Evolutionary conservation across 495 filamentous ascomycete genomes (phyloP).

Genomic region (Tuber borchii): DNA sequence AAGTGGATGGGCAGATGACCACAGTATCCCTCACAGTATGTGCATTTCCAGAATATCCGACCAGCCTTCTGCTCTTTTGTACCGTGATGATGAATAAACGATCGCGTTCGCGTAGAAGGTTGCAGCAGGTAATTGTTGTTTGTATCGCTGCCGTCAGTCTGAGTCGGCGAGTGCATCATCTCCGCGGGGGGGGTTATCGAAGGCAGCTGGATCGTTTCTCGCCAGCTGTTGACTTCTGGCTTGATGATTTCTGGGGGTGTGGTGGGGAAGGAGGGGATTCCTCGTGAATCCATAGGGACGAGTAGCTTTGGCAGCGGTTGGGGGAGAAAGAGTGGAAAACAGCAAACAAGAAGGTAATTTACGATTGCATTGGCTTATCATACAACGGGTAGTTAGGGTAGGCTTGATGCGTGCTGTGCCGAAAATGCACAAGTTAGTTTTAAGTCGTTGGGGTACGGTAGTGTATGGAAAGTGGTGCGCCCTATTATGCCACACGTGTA

Average conservation of each 20-base stretch:
- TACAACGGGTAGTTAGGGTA: neutral
- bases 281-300: neutral
- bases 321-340: neutral
- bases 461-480: neutral
- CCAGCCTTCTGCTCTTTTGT: neutral
- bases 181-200: neutral
- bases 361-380: neutral
- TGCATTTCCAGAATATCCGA: neutral
- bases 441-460: neutral
- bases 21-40: neutral
- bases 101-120: neutral
- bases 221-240: neutral
- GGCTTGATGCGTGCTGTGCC: neutral
- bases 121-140: neutral
- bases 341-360: neutral
- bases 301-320: neutral
- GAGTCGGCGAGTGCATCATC: conserved; percentile 1
- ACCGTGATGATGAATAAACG: neutral
- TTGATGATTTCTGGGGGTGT: neutral
- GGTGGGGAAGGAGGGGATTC: neutral
- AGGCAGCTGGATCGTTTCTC: neutral
- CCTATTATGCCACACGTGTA: neutral
- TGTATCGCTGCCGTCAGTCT: neutral
- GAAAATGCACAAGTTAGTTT: neutral
- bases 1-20: neutral